Evolutionary conservation across 805 yeast species (phyloP), one percentile per base, ranked within the genome.

Genomic region (Metschnikowia continentalis): DNA sequence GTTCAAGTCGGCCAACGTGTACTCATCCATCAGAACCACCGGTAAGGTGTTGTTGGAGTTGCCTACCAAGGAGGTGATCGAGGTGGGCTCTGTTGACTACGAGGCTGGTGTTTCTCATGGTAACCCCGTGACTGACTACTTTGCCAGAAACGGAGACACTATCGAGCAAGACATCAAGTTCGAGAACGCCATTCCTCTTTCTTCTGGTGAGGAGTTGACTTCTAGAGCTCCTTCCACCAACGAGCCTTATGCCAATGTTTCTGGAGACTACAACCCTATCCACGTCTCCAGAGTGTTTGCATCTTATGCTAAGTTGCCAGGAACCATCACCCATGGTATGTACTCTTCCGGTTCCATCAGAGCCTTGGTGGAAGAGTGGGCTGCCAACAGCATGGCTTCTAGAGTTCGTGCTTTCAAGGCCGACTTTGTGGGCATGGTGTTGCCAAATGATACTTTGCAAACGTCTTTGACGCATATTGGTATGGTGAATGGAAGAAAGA

Each of bases 241-340:
- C 71, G 98, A 90, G 75, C 89, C 96, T 26, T 94, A 94, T 67
- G 99, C 97, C 56, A 88, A 83, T 67, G 97, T 94, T 40, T 92
- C 98, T 55, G 98, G 98, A 67, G 99, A 94, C 72, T 92, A 81
- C 83, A 94, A 94, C 72, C 99, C 99, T 55, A 94, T 94, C 63
- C 99, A 94, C 69, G 98, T 95, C 54, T 88, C 96, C 35, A 86
- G 96, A 67, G 94, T 90, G 47, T 94, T 94, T 72, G 91, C 99
- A 50, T 79, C 83, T 55, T 94, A 94, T 68, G 98, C 96, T 42
- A 83, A 83, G 64, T 79, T 94, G 65, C 97, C 97, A 53, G 99
- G 99, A 60, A 94, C 98, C 36, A 94, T 94, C 64, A 94, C 99
- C 35, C 99, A 95, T 66, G 99, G 99, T 69, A 95, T 94, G 99